Evolutionary conservation across 306 rosid species (phyloP).

Genomic region (Adenanthera pavonina): DNA sequence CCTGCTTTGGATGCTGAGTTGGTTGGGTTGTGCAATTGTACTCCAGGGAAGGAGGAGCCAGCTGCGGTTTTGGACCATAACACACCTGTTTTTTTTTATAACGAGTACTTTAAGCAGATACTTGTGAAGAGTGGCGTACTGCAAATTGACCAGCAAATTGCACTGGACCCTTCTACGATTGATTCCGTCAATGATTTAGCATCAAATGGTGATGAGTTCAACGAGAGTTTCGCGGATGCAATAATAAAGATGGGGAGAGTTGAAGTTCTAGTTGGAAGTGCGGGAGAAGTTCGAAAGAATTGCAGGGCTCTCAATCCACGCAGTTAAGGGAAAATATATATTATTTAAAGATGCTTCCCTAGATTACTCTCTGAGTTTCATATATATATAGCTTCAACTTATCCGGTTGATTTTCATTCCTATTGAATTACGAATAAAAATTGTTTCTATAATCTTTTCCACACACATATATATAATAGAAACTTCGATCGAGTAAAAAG

Average conservation of each 20-base stretch:
- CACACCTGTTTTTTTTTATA: not conserved
- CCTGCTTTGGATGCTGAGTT: conserved; percentile 44
- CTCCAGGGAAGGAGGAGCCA: not conserved
- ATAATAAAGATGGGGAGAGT: conserved; percentile 44
- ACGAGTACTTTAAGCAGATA: conserved; percentile 32
- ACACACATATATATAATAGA: not conserved
- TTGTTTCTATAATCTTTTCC: not conserved
- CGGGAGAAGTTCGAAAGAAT: conserved; percentile 55
- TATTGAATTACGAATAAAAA: not conserved
- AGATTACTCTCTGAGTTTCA: not conserved
- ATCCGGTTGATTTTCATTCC: not conserved
- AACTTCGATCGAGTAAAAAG: not conserved
- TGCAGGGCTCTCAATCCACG: conserved; percentile 48
- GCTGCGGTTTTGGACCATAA: not conserved
- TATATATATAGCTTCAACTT: not conserved
- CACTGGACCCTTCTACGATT: conserved; percentile 29
- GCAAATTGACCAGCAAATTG: conserved; percentile 60
- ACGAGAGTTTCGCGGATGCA: conserved; percentile 46
- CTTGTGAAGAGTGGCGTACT: conserved; percentile 33
- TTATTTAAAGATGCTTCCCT: too few species aligned
- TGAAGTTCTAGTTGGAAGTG: conserved; percentile 34
- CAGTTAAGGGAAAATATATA: not conserved
- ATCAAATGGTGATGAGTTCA: conserved; percentile 33
- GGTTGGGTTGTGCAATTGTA: not conserved
- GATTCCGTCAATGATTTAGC: conserved; percentile 19